Percentiles rank a stretch among this genome's conserved stretches.
phyloP scores from a whole-genome alignment of 345 rosid species.

The Lepidium didymum region DNA sequence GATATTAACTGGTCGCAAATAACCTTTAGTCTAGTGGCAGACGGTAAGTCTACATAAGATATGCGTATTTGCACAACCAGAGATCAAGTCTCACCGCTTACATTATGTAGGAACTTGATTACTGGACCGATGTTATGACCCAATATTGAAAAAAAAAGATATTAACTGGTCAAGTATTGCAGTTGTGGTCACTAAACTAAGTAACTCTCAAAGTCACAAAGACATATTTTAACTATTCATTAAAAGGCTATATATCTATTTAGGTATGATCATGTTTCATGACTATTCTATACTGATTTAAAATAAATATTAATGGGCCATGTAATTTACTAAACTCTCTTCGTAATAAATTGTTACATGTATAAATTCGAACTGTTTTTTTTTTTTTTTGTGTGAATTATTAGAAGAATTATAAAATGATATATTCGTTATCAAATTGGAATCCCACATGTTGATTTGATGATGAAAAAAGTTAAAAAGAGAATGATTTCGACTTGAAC shows the following conservation, averaged over 20 bases:
- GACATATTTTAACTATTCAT: background rate
- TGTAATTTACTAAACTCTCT: background rate
- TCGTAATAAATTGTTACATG: background rate
- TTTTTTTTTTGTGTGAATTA: too few relatives aligned
- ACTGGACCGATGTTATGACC: too few relatives aligned
- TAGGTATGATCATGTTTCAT: background rate
- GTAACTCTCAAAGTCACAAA: background rate
- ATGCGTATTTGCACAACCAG: too few relatives aligned
- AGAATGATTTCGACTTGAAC: slow-evolving; percentile 28
- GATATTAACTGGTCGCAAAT: too few relatives aligned
- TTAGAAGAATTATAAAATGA: too few relatives aligned
- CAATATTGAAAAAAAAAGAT: background rate
- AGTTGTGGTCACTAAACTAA: slow-evolving; percentile 9
- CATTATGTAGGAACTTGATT: too few relatives aligned
- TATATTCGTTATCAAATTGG: background rate
- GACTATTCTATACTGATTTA: background rate
- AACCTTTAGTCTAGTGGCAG: too few relatives aligned
- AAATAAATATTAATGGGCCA: background rate
- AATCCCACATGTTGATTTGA: slow-evolving; percentile 22
- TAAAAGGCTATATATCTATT: background rate
- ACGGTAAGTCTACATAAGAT: too few relatives aligned
- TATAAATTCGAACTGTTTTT: background rate
- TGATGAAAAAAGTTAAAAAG: slow-evolving; percentile 8
- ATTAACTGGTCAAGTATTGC: background rate
- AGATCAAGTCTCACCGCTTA: too few relatives aligned